phyloP scores from a whole-genome alignment of 169 alveolate genomes.

The Plasmodium fragile region DNA sequence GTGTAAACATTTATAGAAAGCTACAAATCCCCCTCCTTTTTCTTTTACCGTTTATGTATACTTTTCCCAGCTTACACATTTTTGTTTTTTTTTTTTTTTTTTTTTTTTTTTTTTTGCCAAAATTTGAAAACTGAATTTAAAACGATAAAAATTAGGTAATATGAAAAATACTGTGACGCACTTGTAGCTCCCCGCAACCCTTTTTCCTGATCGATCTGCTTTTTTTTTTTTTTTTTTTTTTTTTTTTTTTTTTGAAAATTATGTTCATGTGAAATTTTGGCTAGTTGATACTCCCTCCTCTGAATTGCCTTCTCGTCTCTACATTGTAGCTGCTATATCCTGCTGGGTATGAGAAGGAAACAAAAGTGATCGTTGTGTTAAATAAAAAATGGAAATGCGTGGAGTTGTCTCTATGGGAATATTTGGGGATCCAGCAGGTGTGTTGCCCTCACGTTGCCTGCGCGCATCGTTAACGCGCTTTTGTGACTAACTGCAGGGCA shows the following conservation, averaged over 20 bases:
- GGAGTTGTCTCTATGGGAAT: neutral
- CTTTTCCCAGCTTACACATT: neutral
- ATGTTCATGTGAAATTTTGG: conserved; percentile 5
- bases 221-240: too few species aligned
- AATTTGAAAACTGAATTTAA: neutral
- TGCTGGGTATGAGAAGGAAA: neutral
- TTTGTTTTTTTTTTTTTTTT: too few species aligned
- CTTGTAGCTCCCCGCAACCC: too few species aligned
- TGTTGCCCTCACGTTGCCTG: neutral
- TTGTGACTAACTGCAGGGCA: neutral
- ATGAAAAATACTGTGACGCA: too few species aligned
- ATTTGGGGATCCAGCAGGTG: neutral
- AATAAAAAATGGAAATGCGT: neutral
- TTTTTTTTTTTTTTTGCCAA: neutral
- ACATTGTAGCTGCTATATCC: neutral
- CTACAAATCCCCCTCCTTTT: neutral
- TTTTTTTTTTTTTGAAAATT: neutral
- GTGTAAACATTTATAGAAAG: neutral
- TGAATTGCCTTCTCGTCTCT: neutral
- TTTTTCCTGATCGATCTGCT: too few species aligned
- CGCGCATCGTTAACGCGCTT: neutral
- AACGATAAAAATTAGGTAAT: neutral
- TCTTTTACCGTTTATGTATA: neutral
- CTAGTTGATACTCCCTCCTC: neutral
- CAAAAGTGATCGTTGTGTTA: neutral